These are phyloP conservation scores for Cladophialophora psammophila DNA, from an alignment of 2,329 filamentous ascomycete species.

Conservation along the genomic window DNA sequence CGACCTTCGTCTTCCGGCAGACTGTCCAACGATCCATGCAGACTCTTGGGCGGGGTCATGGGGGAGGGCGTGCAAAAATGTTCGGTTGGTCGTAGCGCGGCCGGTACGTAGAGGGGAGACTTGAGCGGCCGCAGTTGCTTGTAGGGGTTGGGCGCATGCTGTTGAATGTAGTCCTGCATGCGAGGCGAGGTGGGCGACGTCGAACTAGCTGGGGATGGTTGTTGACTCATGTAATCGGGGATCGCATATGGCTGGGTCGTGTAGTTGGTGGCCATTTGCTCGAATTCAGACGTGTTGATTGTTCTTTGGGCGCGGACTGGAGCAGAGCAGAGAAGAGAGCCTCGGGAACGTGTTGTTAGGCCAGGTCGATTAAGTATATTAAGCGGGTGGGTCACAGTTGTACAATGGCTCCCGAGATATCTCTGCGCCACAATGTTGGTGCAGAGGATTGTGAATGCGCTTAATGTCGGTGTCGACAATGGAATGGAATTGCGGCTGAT, in stretches of 20 bases:
- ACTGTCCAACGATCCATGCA: constrained; percentile 62
- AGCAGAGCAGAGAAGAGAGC: neutral
- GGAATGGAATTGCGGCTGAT: constrained; percentile 6
- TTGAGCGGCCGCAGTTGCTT: constrained; percentile 67
- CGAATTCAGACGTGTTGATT: neutral
- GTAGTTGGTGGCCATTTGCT: constrained; percentile 37
- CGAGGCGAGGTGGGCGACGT: constrained; percentile 61
- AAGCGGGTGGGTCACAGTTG: neutral
- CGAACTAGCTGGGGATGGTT: constrained; percentile 56
- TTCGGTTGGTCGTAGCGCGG: constrained; percentile 68
- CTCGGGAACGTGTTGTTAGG: neutral
- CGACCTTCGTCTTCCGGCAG: constrained; percentile 48
- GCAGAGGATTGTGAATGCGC: constrained; percentile 1
- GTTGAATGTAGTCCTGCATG: constrained; percentile 46
- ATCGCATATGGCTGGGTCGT: constrained; percentile 39
- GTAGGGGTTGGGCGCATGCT: constrained; percentile 49
- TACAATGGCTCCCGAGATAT: neutral
- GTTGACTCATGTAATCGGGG: constrained; percentile 43
- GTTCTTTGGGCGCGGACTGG: neutral
- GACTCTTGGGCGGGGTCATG: constrained; percentile 60
- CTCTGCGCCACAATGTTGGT: constrained; percentile 9
- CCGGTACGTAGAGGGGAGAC: constrained; percentile 68
- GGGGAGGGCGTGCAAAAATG: constrained; percentile 55
- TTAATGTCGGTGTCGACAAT: constrained; percentile 15
- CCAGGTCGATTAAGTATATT: neutral